A percentile compares a stretch with the other conserved stretches of the same genome.
These are phyloP conservation scores for Aspergillus coremiiformis DNA, from an alignment of 495 filamentous ascomycete species.

Conservation along the genomic window DNA sequence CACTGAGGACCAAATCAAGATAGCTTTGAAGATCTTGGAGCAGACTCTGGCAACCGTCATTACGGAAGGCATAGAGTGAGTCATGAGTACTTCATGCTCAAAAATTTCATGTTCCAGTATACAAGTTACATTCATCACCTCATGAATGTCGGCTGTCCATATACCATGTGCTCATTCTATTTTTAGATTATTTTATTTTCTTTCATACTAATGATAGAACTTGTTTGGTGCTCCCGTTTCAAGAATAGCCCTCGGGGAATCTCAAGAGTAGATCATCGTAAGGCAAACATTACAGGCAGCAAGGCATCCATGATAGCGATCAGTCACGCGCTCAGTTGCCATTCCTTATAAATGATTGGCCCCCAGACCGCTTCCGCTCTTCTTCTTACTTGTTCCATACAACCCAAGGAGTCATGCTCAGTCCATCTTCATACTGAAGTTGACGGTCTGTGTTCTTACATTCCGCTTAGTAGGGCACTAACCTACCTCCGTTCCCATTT, in stretches of 20 bases:
- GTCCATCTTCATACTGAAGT: neutral
- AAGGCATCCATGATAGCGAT: neutral
- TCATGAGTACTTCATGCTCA: neutral
- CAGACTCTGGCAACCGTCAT: conserved; percentile 59
- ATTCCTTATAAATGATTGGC: neutral
- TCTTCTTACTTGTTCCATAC: neutral
- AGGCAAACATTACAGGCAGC: conserved; percentile 1
- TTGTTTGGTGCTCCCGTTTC: neutral
- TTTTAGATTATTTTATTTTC: neutral
- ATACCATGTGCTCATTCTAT: neutral
- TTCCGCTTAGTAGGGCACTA: neutral
- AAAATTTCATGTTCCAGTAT: neutral
- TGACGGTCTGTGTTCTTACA: neutral
- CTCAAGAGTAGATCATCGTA: neutral
- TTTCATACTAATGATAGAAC: neutral
- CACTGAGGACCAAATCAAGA: conserved; percentile 64
- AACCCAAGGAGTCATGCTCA: neutral
- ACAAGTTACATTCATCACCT: neutral
- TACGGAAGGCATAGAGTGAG: conserved; percentile 7
- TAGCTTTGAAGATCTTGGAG: conserved; percentile 68
- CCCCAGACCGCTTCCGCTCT: neutral
- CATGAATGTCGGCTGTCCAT: neutral
- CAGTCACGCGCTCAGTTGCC: neutral
- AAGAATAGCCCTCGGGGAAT: no score
- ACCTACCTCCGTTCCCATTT: neutral